These are phyloP conservation scores for Vanilla planifolia DNA, from an alignment of 106 monocot genomes.

Conservation along the genomic window DNA sequence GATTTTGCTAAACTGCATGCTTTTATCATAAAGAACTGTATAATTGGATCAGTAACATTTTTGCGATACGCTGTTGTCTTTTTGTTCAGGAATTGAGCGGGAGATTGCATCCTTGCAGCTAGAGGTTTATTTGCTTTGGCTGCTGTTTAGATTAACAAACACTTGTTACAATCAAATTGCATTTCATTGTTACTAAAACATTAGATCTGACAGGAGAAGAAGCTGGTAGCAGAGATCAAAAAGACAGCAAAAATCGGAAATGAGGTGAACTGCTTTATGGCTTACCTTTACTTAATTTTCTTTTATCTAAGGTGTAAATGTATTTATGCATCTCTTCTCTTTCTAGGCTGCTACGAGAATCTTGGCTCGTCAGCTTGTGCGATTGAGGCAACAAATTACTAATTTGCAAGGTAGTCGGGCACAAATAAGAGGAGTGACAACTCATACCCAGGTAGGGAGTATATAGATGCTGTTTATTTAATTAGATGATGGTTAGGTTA, in stretches of 20 bases:
- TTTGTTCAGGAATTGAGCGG: conserved; percentile 11
- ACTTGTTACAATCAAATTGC: background rate
- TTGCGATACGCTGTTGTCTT: background rate
- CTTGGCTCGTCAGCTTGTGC: conserved; percentile 74
- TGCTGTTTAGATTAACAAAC: background rate
- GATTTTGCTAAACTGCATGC: too few relatives aligned
- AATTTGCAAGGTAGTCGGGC: conserved; percentile 68
- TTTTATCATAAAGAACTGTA: too few relatives aligned
- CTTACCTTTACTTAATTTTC: background rate
- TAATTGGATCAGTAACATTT: too few relatives aligned
- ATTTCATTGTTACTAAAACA: background rate
- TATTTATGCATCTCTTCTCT: background rate
- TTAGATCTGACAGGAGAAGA: conserved; percentile 8
- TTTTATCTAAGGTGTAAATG: background rate
- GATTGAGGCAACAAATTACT: conserved; percentile 78
- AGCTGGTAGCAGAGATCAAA: conserved; percentile 17
- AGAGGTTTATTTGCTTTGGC: conserved; percentile 10
- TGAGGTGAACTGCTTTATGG: conserved; percentile 2
- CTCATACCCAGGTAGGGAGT: conserved; percentile 64
- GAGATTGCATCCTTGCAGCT: conserved; percentile 18
- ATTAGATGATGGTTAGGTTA: background rate
- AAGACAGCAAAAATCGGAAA: conserved; percentile 24
- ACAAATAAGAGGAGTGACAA: conserved; percentile 85
- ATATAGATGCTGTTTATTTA: background rate
- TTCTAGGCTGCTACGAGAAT: conserved; percentile 68